These are phyloP conservation scores for Nemania serpens DNA, from an alignment of 2,329 filamentous ascomycete species.

Conservation along the genomic window DNA sequence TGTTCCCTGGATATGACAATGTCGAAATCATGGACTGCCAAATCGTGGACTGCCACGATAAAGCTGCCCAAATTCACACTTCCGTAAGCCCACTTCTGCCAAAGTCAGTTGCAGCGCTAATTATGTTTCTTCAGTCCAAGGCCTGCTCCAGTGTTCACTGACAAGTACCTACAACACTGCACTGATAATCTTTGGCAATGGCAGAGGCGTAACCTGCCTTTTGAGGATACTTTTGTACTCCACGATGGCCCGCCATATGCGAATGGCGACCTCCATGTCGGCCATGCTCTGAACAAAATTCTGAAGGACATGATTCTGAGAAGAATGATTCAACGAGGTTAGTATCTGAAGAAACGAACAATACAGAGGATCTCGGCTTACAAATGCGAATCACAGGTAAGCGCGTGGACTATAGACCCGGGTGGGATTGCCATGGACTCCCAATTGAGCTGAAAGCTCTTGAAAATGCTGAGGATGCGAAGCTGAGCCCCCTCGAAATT, in stretches of 20 bases:
- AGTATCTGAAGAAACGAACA: slow-evolving; percentile 14
- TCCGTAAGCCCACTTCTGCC: slow-evolving; percentile 54
- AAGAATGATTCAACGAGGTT: slow-evolving; percentile 73
- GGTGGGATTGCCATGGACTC: slow-evolving; percentile 97
- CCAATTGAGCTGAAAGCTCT: slow-evolving; percentile 97
- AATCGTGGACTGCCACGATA: slow-evolving; percentile 74
- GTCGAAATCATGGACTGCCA: slow-evolving; percentile 72
- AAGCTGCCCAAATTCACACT: slow-evolving; percentile 77
- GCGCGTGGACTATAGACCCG: slow-evolving; percentile 80
- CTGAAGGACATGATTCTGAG: slow-evolving; percentile 92
- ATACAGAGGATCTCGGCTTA: slow-evolving; percentile 13
- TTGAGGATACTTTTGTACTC: slow-evolving; percentile 70
- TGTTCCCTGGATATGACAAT: slow-evolving; percentile 40
- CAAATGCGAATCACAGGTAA: slow-evolving; percentile 49
- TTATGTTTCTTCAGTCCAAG: slow-evolving; percentile 50
- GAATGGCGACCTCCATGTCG: slow-evolving; percentile 88
- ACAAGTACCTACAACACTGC: slow-evolving; percentile 72
- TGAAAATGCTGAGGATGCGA: slow-evolving; percentile 50
- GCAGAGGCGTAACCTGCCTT: slow-evolving; percentile 67
- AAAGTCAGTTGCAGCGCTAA: slow-evolving; percentile 26
- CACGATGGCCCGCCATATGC: slow-evolving; percentile 98
- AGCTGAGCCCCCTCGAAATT: slow-evolving; percentile 61
- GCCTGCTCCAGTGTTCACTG: slow-evolving; percentile 54
- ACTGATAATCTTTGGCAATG: slow-evolving; percentile 88
- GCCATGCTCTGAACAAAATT: slow-evolving; percentile 96